Conservation (phyloP, 768 basidiomycete species). For the Leccinum uliginosum region DNA sequence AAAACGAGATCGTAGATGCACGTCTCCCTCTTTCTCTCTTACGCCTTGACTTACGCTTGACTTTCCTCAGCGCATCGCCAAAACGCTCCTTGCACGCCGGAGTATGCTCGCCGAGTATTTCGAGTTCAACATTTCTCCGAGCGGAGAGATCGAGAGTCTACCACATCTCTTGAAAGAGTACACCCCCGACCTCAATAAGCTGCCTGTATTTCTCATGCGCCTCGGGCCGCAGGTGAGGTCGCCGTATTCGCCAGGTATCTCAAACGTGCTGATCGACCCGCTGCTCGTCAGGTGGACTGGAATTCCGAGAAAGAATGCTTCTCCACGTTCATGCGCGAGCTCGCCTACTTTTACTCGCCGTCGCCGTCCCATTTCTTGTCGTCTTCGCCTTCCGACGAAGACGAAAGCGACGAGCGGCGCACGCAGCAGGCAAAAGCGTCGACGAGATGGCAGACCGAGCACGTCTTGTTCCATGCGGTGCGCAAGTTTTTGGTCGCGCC, state of each 20-base stretch:
- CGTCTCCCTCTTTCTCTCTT: constrained; percentile 17
- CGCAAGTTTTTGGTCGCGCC: constrained; percentile 70
- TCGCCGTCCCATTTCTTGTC: constrained; percentile 16
- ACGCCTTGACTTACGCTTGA: not conserved
- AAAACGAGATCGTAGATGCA: constrained; percentile 69
- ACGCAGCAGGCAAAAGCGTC: constrained; percentile 39
- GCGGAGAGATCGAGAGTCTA: constrained; percentile 68
- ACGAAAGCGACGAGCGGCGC: constrained; percentile 37
- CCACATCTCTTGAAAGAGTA: constrained; percentile 85
- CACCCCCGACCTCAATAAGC: constrained; percentile 84
- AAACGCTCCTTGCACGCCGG: constrained; percentile 54
- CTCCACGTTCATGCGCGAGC: constrained; percentile 75
- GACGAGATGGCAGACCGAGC: constrained; percentile 83
- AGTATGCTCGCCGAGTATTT: constrained; percentile 96
- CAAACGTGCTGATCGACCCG: not conserved
- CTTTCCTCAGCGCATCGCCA: constrained; percentile 52
- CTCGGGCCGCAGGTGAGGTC: constrained; percentile 78
- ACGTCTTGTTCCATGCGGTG: constrained; percentile 84
- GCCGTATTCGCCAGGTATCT: not conserved
- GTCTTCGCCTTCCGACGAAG: constrained; percentile 26
- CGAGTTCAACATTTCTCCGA: constrained; percentile 61
- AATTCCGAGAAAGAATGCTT: constrained; percentile 82
- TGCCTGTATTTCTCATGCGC: constrained; percentile 87
- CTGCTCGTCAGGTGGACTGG: constrained; percentile 74
- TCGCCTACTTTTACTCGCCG: constrained; percentile 88